phyloP scores from a whole-genome alignment of 208 protist genomes.

The Wallacemonas sp. region DNA sequence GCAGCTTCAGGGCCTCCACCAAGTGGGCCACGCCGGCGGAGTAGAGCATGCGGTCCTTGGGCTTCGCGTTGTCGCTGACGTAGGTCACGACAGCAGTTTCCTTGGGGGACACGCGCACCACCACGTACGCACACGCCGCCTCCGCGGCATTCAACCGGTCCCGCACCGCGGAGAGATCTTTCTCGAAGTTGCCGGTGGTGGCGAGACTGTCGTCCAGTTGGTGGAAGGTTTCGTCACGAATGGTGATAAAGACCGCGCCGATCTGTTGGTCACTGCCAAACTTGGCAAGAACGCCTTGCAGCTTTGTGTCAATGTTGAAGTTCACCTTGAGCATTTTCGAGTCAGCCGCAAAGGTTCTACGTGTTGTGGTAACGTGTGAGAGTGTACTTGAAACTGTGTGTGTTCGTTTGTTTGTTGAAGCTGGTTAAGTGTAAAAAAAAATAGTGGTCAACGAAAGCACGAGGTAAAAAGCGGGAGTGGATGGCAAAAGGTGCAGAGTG shows the following conservation, averaged over 20 bases:
- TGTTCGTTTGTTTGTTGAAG: too few relatives aligned
- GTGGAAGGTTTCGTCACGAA: conserved; percentile 52
- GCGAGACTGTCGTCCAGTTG: conserved; percentile 35
- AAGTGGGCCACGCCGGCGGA: conserved; percentile 42
- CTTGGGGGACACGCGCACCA: conserved; percentile 36
- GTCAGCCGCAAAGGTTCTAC: too few relatives aligned
- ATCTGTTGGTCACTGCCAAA: conserved; percentile 24
- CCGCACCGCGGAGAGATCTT: conserved; percentile 38
- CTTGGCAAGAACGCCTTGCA: conserved; percentile 41
- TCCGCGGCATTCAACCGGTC: conserved; percentile 23
- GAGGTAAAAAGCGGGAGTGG: too few relatives aligned
- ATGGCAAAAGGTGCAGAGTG: too few relatives aligned
- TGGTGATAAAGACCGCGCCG: conserved; percentile 40
- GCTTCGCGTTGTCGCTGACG: conserved; percentile 39
- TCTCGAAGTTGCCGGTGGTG: conserved; percentile 24
- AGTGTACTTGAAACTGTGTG: too few relatives aligned
- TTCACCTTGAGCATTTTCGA: conserved; percentile 57
- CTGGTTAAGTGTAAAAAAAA: too few relatives aligned
- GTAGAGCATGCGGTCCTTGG: conserved; percentile 71
- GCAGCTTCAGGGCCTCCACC: conserved; percentile 24
- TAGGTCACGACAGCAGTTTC: conserved; percentile 53
- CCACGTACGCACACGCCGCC: conserved; percentile 37
- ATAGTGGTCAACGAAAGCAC: too few relatives aligned
- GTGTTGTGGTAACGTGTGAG: too few relatives aligned
- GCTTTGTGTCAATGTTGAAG: conserved; percentile 47